Evolutionary conservation across 2,329 filamentous ascomycete species (phyloP).

Genomic region (Penicillium sp.): DNA sequence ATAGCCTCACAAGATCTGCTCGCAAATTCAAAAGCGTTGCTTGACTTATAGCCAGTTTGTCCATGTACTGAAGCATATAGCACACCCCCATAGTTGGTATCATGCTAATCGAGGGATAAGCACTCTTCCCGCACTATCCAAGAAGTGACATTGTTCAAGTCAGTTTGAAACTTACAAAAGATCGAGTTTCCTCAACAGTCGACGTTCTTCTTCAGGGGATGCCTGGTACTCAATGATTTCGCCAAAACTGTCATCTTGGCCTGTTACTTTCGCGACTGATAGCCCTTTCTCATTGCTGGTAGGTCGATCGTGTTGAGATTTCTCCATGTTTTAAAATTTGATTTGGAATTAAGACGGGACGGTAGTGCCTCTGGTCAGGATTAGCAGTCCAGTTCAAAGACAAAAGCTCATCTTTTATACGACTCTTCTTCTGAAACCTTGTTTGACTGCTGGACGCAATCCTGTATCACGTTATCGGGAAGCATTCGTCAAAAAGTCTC

Average conservation of each 20-base stretch:
- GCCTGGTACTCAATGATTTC: neutral
- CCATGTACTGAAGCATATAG: conserved; percentile 31
- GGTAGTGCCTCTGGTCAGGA: neutral
- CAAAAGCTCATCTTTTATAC: neutral
- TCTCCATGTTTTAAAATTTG: neutral
- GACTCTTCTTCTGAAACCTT: neutral
- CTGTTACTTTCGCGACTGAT: neutral
- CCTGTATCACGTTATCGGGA: neutral
- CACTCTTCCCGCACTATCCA: neutral
- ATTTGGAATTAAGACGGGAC: neutral
- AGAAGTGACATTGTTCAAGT: neutral
- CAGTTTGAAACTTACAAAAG: neutral
- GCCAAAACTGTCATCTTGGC: neutral
- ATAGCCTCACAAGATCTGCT: conserved; percentile 20
- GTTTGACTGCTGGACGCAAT: neutral
- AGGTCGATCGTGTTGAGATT: neutral
- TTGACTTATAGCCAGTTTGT: conserved; percentile 28
- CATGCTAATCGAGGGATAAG: conserved; percentile 1
- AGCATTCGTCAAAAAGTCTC: too few species aligned
- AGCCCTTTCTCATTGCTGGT: neutral
- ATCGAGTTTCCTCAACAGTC: neutral
- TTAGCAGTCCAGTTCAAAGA: neutral
- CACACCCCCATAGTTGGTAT: conserved; percentile 18
- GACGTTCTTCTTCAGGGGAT: neutral
- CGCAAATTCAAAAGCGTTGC: conserved; percentile 24